These are phyloP conservation scores for Lactarius psammicola DNA, from an alignment of 768 basidiomycete species.

Conservation along the genomic window DNA sequence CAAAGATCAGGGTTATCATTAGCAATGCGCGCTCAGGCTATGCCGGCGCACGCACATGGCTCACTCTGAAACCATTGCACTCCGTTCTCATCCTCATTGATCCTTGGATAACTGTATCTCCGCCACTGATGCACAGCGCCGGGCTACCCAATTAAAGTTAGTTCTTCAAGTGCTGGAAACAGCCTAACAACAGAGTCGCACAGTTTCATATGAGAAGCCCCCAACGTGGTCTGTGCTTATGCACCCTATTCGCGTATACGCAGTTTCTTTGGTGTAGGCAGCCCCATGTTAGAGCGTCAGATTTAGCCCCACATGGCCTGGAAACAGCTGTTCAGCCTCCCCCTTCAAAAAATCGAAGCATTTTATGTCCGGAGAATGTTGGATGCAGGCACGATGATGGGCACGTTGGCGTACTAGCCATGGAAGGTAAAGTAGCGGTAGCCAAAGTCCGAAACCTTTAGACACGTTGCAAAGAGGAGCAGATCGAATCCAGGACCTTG, in stretches of 20 bases:
- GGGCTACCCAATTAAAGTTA: background rate
- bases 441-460: background rate
- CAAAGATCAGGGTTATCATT: too few species aligned
- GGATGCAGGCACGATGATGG: background rate
- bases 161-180: background rate
- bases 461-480: background rate
- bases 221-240: background rate
- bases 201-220: background rate
- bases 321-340: background rate
- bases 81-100: too few species aligned
- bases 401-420: background rate
- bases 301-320: background rate
- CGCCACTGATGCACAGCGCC: too few species aligned
- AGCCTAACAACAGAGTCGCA: background rate
- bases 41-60: too few species aligned
- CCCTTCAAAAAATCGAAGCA: background rate
- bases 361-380: background rate
- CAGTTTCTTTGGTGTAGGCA: background rate
- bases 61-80: too few species aligned
- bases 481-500: too few species aligned
- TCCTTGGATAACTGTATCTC: too few species aligned
- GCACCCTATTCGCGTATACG: background rate
- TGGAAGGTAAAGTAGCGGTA: background rate
- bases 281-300: background rate
- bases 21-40: too few species aligned